phyloP scores from a whole-genome alignment of 768 basidiomycete genomes.

The Lentinus tigrinus region DNA sequence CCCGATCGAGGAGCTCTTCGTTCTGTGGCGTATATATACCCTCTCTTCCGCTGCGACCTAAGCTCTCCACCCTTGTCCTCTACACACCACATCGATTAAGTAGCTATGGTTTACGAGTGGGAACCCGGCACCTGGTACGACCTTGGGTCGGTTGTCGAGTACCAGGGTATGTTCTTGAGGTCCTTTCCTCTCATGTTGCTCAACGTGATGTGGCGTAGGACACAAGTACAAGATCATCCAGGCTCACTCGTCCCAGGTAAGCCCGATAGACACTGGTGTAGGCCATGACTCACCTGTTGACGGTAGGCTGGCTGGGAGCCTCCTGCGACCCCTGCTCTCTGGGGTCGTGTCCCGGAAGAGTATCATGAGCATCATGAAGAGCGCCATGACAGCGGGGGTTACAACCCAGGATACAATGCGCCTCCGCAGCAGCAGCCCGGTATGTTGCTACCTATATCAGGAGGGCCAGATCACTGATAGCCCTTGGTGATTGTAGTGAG shows the following conservation, averaged over 20 bases:
- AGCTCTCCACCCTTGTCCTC: background rate
- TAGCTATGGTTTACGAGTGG: slow-evolving; percentile 41
- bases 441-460: background rate
- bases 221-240: slow-evolving; percentile 68
- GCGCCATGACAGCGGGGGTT: slow-evolving; percentile 10
- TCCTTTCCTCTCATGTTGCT: background rate
- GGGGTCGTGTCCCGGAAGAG: slow-evolving; percentile 50
- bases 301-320: slow-evolving; percentile 69
- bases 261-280: background rate
- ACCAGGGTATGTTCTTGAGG: slow-evolving; percentile 41
- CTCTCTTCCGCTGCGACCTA: background rate
- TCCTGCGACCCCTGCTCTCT: slow-evolving; percentile 57
- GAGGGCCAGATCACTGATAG: background rate
- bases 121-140: slow-evolving; percentile 63
- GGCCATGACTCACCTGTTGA: background rate
- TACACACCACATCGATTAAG: background rate
- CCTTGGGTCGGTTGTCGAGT: slow-evolving; percentile 52
- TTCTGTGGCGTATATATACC: slow-evolving; percentile 6
- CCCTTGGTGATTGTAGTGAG: background rate
- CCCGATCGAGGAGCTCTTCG: background rate
- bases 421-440: slow-evolving; percentile 9
- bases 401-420: slow-evolving; percentile 10
- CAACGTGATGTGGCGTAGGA: slow-evolving; percentile 33
- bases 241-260: slow-evolving; percentile 66
- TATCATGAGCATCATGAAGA: slow-evolving; percentile 18